Percentiles rank a stretch among this genome's conserved stretches.
Evolutionary conservation across 306 rosid genomes (phyloP).

Genomic region (Cucumis cinereus): DNA sequence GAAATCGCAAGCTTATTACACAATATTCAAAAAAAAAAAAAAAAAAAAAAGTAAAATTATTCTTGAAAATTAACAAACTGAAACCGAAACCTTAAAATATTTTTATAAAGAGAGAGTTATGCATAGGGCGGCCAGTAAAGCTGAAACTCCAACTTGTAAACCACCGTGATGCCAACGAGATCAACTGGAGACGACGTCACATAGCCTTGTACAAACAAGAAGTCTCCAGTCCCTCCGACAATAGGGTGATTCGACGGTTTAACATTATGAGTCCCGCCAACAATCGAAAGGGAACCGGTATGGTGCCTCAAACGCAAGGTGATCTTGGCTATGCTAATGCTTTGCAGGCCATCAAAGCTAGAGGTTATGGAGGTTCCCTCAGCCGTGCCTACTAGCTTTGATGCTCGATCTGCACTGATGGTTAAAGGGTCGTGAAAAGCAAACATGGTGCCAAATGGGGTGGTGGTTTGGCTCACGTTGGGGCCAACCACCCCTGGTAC

Average conservation of each 20-base stretch:
- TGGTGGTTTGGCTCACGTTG: conserved; percentile 27
- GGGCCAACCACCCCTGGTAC: conserved; percentile 39
- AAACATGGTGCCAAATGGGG: conserved; percentile 54
- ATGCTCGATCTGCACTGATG: conserved; percentile 21
- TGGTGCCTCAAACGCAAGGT: conserved; percentile 34
- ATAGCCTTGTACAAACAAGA: conserved; percentile 61
- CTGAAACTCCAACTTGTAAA: conserved; percentile 51
- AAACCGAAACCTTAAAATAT: neutral
- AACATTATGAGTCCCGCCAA: conserved; percentile 40
- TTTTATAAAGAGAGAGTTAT: neutral
- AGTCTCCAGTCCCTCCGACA: conserved; percentile 70
- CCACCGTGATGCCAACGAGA: conserved; percentile 31
- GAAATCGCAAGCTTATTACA: no score
- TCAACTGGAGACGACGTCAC: conserved; percentile 46
- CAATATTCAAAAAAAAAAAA: no score
- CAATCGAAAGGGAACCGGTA: conserved; percentile 46
- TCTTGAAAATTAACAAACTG: no score
- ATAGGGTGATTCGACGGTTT: conserved; percentile 47
- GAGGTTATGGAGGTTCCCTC: conserved; percentile 63
- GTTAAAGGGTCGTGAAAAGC: conserved; percentile 61
- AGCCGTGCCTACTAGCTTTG: conserved; percentile 39
- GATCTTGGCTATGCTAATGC: conserved; percentile 50
- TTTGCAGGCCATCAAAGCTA: conserved; percentile 46
- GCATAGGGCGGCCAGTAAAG: conserved; percentile 87
- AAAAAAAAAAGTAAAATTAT: no score